Percentiles rank a stretch among this genome's conserved stretches.
These are phyloP conservation scores for Lodderomyces parapsilosis DNA, from an alignment of 1,139 yeast genomes.

Conservation along the genomic window DNA sequence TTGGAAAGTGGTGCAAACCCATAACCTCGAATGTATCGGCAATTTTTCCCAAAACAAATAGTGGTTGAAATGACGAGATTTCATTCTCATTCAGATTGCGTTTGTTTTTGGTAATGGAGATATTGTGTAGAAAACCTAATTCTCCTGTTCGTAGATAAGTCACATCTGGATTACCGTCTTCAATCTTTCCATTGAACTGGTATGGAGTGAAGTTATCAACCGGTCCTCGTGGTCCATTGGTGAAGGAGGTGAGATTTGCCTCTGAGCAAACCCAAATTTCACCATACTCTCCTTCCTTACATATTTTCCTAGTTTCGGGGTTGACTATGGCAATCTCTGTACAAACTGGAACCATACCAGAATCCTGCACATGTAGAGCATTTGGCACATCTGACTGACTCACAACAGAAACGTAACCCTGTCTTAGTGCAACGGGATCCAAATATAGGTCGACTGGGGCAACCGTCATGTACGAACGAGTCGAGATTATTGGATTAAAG, in stretches of 20 bases:
- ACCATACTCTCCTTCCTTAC: slow-evolving; percentile 93
- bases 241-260: slow-evolving; percentile 67
- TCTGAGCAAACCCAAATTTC: slow-evolving; percentile 97
- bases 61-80: slow-evolving; percentile 61
- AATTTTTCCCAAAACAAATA: slow-evolving; percentile 82
- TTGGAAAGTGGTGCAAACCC: slow-evolving; percentile 90
- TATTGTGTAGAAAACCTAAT: slow-evolving; percentile 83
- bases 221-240: slow-evolving; percentile 55
- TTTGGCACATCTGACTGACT: slow-evolving; percentile 68
- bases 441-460: slow-evolving; percentile 86
- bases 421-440: slow-evolving; percentile 85
- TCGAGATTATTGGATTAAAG: slow-evolving; percentile 79
- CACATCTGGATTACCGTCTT: slow-evolving; percentile 60
- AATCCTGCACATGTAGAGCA: slow-evolving; percentile 81
- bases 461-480: slow-evolving; percentile 84
- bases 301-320: slow-evolving; percentile 79
- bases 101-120: slow-evolving; percentile 45
- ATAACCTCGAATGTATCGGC: slow-evolving; percentile 87
- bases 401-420: slow-evolving; percentile 80
- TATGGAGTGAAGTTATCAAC: slow-evolving; percentile 33
- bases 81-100: slow-evolving; percentile 24
- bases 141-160: slow-evolving; percentile 88
- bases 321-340: slow-evolving; percentile 93
- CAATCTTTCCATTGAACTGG: slow-evolving; percentile 57
- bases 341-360: slow-evolving; percentile 95